Conservation (phyloP, 148 eudicot species). For the Heliosperma pusillum region DNA sequence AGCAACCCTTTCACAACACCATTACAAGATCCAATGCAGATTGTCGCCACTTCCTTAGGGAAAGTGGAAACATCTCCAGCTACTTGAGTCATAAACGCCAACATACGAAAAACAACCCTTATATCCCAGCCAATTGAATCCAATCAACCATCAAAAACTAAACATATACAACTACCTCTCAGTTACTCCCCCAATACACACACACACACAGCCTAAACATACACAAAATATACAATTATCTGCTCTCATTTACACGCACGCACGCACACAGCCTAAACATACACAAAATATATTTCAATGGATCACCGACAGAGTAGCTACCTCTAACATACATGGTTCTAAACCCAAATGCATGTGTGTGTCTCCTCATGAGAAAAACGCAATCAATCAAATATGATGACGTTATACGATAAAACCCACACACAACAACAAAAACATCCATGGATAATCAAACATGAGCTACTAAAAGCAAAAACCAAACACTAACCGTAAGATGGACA, state of each 20-base stretch:
- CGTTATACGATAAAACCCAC: no score
- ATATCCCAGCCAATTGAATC: neutral
- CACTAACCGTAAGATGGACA: constrained; percentile 50
- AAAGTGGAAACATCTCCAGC: neutral
- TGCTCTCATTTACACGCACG: no score
- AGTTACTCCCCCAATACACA: no score
- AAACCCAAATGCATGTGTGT: neutral
- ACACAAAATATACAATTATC: no score
- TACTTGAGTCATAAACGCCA: neutral
- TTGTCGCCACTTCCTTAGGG: neutral
- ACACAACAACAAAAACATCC: no score
- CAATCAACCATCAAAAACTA: neutral
- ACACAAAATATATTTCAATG: neutral
- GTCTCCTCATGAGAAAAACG: no score
- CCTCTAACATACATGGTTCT: neutral
- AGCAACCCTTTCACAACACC: neutral
- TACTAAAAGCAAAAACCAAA: neutral
- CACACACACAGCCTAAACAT: no score
- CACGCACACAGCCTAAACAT: neutral
- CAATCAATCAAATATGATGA: neutral
- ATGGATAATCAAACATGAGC: neutral
- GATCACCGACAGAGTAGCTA: neutral
- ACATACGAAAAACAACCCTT: neutral
- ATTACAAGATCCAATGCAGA: neutral
- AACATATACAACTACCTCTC: neutral